These are phyloP conservation scores for Thuja plicata DNA, from an alignment of 83 land plant genomes.

Conservation along the genomic window DNA sequence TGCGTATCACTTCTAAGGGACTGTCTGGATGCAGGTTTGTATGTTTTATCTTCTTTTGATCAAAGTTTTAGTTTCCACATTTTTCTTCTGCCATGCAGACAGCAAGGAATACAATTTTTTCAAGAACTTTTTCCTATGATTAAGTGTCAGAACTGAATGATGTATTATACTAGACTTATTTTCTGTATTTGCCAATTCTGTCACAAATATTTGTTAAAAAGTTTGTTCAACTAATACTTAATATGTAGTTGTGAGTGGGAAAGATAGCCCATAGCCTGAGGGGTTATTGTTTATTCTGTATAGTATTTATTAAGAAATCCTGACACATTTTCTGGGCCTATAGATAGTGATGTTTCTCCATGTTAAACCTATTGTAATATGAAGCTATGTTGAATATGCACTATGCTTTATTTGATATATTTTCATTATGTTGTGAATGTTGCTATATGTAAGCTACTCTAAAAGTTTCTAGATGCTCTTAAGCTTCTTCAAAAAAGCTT, in stretches of 20 bases:
- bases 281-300: not conserved
- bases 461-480: not conserved
- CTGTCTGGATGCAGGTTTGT: slow-evolving; percentile 89
- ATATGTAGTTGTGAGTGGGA: not conserved
- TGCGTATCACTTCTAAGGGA: slow-evolving; percentile 65
- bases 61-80: not conserved
- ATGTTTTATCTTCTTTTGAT: not conserved
- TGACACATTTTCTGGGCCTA: not conserved
- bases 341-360: not conserved
- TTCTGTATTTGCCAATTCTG: not conserved
- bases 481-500: not conserved
- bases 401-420: not conserved
- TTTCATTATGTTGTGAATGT: not conserved
- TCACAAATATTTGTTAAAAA: not conserved
- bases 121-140: not conserved
- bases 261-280: not conserved
- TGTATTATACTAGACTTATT: not conserved
- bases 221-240: not conserved
- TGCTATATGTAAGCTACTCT: not conserved
- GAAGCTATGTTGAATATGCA: not conserved
- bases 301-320: not conserved
- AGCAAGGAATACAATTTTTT: not conserved
- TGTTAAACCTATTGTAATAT: not conserved
- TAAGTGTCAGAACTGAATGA: not conserved
- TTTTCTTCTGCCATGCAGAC: not conserved